Evolutionary conservation across 2,329 filamentous ascomycete species (phyloP).

Genomic region (Paramyrothecium roridum): DNA sequence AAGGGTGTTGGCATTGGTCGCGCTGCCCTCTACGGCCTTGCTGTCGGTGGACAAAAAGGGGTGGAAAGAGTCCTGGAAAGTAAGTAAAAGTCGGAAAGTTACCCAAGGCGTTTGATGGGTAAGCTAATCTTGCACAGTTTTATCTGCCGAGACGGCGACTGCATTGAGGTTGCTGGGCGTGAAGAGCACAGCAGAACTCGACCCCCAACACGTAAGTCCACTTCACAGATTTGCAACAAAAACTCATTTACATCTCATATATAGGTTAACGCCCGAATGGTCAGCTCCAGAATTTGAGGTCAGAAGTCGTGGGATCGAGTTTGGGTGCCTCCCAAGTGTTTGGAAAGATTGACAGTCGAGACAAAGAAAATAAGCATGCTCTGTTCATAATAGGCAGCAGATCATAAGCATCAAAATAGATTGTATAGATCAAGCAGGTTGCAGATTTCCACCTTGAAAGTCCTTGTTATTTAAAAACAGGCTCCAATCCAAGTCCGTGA

Average conservation of each 20-base stretch:
- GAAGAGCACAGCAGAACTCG: slow-evolving; percentile 4
- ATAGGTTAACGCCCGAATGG: no score
- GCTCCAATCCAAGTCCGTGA: neutral
- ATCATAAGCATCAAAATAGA: no score
- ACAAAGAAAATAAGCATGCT: no score
- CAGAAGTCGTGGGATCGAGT: no score
- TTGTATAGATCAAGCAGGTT: neutral
- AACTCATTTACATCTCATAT: no score
- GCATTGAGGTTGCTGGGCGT: slow-evolving; percentile 9
- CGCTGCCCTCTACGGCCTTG: slow-evolving; percentile 48
- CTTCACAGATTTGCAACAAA: neutral
- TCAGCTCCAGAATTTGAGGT: no score
- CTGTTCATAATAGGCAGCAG: no score
- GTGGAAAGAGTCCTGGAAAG: slow-evolving; percentile 8
- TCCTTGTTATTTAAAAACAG: neutral
- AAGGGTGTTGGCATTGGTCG: slow-evolving; percentile 61
- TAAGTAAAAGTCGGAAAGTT: neutral
- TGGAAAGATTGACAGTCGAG: no score
- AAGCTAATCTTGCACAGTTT: slow-evolving; percentile 4
- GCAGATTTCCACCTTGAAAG: neutral
- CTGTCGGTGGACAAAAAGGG: slow-evolving; percentile 6
- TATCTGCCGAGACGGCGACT: slow-evolving; percentile 7
- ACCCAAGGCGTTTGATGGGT: neutral
- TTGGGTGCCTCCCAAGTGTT: no score
- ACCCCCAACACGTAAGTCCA: slow-evolving; percentile 5